Conservation (phyloP, 2,329 filamentous ascomycete species). For the Cyphellophora europaea region DNA sequence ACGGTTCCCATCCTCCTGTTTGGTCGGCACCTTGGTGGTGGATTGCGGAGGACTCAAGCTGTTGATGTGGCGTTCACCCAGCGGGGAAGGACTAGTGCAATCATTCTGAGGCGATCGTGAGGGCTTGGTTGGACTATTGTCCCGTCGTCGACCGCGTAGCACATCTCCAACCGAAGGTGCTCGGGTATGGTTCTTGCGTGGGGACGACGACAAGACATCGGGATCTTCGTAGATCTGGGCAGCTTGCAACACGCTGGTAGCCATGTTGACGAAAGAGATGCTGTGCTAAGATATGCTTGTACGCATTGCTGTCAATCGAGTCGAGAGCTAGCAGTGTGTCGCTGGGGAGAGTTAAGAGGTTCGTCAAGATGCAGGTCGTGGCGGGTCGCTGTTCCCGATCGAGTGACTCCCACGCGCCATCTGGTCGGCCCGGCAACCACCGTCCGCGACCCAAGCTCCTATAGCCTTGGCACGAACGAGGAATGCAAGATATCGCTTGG, state of each 20-base stretch:
- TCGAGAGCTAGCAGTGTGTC: too few relatives aligned
- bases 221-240: constrained; percentile 20
- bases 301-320: too few relatives aligned
- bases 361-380: too few relatives aligned
- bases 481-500: too few relatives aligned
- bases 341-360: too few relatives aligned
- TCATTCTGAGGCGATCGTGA: too few relatives aligned
- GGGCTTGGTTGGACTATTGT: constrained; percentile 13
- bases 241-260: constrained; percentile 13
- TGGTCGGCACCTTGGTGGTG: constrained; percentile 11
- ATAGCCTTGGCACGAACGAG: too few relatives aligned
- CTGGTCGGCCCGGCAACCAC: too few relatives aligned
- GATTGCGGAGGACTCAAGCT: constrained; percentile 16
- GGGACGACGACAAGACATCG: constrained; percentile 9
- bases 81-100: constrained; percentile 9
- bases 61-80: constrained; percentile 20
- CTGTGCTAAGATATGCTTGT: neutral
- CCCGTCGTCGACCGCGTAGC: constrained; percentile 12
- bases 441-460: too few relatives aligned
- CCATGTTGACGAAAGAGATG: constrained; percentile 10
- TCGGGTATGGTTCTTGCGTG: constrained; percentile 11
- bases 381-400: too few relatives aligned
- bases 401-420: too few relatives aligned
- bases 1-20: constrained; percentile 9
- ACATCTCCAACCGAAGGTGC: constrained; percentile 14